Base-by-base conservation (phyloP, 805 yeast genomes). In the Lachancea thermotolerans region DNA sequence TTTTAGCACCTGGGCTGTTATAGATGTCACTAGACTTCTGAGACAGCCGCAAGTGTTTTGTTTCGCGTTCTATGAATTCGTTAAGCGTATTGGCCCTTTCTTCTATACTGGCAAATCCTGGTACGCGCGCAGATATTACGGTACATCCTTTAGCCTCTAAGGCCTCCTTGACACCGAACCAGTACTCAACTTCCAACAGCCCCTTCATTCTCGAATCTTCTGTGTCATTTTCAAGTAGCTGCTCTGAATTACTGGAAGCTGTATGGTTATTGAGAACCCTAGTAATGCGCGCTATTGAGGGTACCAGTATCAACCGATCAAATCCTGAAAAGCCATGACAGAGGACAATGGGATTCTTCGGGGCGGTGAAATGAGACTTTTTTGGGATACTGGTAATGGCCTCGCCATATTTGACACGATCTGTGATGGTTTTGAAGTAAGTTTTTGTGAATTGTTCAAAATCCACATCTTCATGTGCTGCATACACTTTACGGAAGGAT, bases 281-380 rank as follows among this genome's bases (percentile, higher is more conserved):
- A 2, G 62, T 53, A 31, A 66, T 50, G 15, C 59, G 68, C 45
- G 49, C 58, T 10, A 67, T 44, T 2, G 69, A 70, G 0, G 81
- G 79, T 2, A 76, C 37, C 8, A 79, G 52, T 31, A 67, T 58
- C 33, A 77, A 42, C 45, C 68, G 71, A 54, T 85, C 95, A 54
- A 86, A 88, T 1, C 96, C 96, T 0, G 86, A 78, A 18, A 88
- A 72, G 0, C 96, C 96, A 67, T 88, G 96, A 55, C 95, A 88
- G 25, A 88, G 63, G 0, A 88, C 83, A 1, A 88, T 77, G 0
- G 96, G 95, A 46, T 76, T 69, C 52, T 76, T 75, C 0, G 95
- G 89, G 4, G 82, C 73, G 10, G 62, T 56, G 56, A 81, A 83
- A 28, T 67, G 50, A 8, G 70, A 65, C 10, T 30, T 10, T 16